Percentiles rank a stretch among this genome's conserved stretches.
phyloP scores from a whole-genome alignment of 805 yeast species.

The Scheffersomyces amazonensis region DNA sequence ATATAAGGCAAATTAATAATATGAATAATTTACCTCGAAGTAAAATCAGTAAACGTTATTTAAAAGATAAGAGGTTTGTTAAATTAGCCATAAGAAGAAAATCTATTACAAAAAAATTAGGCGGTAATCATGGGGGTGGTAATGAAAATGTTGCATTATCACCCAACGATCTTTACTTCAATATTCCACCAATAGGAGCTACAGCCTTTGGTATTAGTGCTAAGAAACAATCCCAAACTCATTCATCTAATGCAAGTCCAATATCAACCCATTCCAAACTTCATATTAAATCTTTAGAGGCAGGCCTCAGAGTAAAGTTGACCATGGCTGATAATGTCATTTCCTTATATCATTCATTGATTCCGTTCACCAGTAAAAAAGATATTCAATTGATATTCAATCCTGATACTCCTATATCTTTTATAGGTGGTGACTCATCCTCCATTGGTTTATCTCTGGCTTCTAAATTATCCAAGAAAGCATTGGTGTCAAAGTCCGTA shows the following conservation, averaged over 20 bases:
- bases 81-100: slow-evolving; percentile 35
- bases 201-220: neutral
- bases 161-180: slow-evolving; percentile 1
- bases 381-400: slow-evolving; percentile 11
- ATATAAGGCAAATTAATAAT: neutral
- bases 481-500: slow-evolving; percentile 21
- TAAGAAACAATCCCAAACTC: neutral
- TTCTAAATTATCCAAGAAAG: slow-evolving; percentile 1
- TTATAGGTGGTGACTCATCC: too few species aligned
- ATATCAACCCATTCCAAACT: slow-evolving; percentile 22
- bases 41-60: neutral
- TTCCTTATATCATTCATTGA: slow-evolving; percentile 41
- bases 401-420: too few species aligned
- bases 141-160: slow-evolving; percentile 3
- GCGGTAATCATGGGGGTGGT: slow-evolving; percentile 6
- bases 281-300: slow-evolving; percentile 46
- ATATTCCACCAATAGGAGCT: neutral
- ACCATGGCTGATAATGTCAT: slow-evolving; percentile 44
- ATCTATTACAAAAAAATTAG: slow-evolving; percentile 14
- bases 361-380: slow-evolving; percentile 29
- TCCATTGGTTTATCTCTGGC: too few species aligned
- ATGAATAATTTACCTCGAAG: slow-evolving; percentile 1
- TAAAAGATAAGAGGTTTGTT: slow-evolving; percentile 14
- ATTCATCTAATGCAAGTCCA: neutral
- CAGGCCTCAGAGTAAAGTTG: slow-evolving; percentile 49